These are phyloP conservation scores for Luffa aegyptiaca DNA, from an alignment of 306 rosid genomes.

Conservation along the genomic window DNA sequence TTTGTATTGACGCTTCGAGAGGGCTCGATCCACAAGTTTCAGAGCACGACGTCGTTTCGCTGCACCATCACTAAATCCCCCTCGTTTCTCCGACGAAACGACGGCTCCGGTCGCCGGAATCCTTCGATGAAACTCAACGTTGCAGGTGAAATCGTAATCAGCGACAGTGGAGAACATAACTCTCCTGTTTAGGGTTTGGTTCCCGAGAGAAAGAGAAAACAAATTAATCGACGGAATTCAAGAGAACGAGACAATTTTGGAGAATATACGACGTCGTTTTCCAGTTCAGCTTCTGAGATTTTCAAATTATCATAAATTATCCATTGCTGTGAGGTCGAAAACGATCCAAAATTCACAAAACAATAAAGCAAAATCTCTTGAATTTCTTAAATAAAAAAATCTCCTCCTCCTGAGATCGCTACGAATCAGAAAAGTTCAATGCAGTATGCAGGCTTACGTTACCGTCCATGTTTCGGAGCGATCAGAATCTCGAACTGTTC, in stretches of 20 bases:
- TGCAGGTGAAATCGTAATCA: neutral
- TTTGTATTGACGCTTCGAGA: conserved; percentile 52
- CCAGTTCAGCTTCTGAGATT: neutral
- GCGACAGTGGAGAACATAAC: conserved; percentile 2
- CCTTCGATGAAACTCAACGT: neutral
- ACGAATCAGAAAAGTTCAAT: conserved; percentile 28
- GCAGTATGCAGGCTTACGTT: conserved; percentile 26
- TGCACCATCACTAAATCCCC: neutral
- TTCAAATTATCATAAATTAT: neutral
- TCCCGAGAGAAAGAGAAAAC: neutral
- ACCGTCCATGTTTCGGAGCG: conserved; percentile 10
- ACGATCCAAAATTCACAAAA: neutral
- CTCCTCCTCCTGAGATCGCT: neutral
- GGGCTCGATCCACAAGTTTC: conserved; percentile 57
- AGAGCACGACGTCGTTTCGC: conserved; percentile 29
- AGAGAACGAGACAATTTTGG: neutral
- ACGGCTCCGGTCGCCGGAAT: neutral
- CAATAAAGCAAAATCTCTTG: neutral
- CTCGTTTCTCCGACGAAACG: neutral
- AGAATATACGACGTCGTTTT: neutral
- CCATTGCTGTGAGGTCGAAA: conserved; percentile 10
- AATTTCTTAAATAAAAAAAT: neutral
- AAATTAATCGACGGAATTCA: neutral
- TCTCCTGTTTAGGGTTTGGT: neutral
- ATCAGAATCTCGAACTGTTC: conserved; percentile 28